A percentile compares a stretch with the other conserved stretches of the same genome.
phyloP scores from a whole-genome alignment of 1,284 basidiomycete species.

The Puccinia coronata region DNA sequence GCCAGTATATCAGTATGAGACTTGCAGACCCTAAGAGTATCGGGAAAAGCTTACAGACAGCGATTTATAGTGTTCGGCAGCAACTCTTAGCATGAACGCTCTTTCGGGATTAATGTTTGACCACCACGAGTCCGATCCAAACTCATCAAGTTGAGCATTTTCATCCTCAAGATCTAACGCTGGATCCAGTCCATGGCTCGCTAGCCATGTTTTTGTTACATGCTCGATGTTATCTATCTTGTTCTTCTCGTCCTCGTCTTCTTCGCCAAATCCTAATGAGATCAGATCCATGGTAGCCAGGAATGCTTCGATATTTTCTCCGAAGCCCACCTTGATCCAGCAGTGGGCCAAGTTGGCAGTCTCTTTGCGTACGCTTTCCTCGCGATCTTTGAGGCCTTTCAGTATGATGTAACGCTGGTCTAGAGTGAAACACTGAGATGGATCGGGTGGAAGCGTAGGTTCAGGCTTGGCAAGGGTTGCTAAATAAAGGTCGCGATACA shows the following conservation, averaged over 20 bases:
- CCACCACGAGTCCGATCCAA: slow-evolving; percentile 79
- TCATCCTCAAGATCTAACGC: slow-evolving; percentile 68
- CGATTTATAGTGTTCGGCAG: slow-evolving; percentile 74
- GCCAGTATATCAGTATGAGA: neutral
- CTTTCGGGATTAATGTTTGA: slow-evolving; percentile 73
- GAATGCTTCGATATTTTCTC: slow-evolving; percentile 37
- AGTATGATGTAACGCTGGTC: slow-evolving; percentile 68
- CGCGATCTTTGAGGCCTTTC: slow-evolving; percentile 83
- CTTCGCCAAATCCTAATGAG: slow-evolving; percentile 31
- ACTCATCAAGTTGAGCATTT: slow-evolving; percentile 71
- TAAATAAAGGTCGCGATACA: slow-evolving; percentile 70
- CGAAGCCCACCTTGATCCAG: slow-evolving; percentile 63
- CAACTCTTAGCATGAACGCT: slow-evolving; percentile 79
- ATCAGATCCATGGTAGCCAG: slow-evolving; percentile 37
- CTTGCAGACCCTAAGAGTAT: neutral
- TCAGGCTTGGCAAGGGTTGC: slow-evolving; percentile 62
- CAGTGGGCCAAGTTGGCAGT: slow-evolving; percentile 72
- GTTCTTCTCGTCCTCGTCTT: slow-evolving; percentile 34
- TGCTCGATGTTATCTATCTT: slow-evolving; percentile 36
- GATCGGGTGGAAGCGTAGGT: slow-evolving; percentile 69
- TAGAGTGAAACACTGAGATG: slow-evolving; percentile 55
- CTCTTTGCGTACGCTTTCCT: slow-evolving; percentile 76
- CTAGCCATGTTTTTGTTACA: slow-evolving; percentile 60
- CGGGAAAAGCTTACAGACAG: slow-evolving; percentile 61
- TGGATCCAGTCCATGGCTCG: slow-evolving; percentile 69